Evolutionary conservation across 345 rosid genomes (phyloP).

Genomic region (Boechera divaricarpa): DNA sequence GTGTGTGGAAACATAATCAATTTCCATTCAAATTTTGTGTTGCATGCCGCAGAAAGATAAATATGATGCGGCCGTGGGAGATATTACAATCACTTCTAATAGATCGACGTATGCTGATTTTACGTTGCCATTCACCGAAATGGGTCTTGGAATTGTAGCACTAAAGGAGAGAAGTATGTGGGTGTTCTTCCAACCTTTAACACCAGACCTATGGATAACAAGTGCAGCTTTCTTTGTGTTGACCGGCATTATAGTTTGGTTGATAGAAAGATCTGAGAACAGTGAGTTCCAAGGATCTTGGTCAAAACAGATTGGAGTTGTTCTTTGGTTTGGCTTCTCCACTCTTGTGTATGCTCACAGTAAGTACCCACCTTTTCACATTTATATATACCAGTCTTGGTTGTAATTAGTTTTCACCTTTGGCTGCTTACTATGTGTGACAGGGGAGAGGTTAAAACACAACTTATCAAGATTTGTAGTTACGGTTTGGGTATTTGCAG

Average conservation of each 20-base stretch:
- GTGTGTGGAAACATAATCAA: not conserved
- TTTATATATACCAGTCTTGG: not conserved
- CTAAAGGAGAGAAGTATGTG: conserved; percentile 45
- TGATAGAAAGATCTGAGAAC: conserved; percentile 55
- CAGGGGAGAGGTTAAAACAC: conserved; percentile 58
- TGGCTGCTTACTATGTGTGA: not conserved
- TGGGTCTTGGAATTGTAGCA: conserved; percentile 57
- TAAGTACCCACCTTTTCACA: conserved; percentile 30
- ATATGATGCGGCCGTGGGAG: conserved; percentile 56
- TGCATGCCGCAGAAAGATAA: conserved; percentile 38
- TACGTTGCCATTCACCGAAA: conserved; percentile 54
- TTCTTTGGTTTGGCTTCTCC: conserved; percentile 57
- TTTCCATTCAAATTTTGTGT: not conserved
- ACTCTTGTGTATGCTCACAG: conserved; percentile 61
- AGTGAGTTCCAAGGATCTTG: conserved; percentile 52
- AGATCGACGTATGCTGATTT: conserved; percentile 52
- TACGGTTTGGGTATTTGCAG: conserved; percentile 60
- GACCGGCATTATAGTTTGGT: conserved; percentile 55
- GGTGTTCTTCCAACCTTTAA: conserved; percentile 63
- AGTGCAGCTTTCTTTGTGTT: conserved; percentile 49
- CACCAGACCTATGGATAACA: conserved; percentile 55
- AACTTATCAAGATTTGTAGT: conserved; percentile 56
- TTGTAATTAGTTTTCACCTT: not conserved
- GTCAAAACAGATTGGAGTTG: conserved; percentile 47
- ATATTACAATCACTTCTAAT: conserved; percentile 48